phyloP scores from a whole-genome alignment of 75 land plant genomes.

The Gnetum montanum region DNA sequence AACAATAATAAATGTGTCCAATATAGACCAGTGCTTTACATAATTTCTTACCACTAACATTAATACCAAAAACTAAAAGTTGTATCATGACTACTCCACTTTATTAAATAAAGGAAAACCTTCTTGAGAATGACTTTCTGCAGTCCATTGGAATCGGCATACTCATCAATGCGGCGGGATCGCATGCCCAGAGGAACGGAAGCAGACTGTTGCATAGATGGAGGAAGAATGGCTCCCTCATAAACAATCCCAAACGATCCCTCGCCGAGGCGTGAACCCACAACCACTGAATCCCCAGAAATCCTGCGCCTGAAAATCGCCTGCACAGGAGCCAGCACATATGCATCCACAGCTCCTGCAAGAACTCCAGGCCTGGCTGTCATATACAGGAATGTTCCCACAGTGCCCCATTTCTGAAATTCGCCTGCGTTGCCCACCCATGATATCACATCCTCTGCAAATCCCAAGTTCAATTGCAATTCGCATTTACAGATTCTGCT shows the following conservation, averaged over 20 bases:
- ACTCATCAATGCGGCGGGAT: constrained; percentile 42
- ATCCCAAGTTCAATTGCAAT: too few species aligned
- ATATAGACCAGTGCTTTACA: too few species aligned
- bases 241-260: constrained; percentile 97
- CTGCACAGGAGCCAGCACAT: constrained; percentile 82
- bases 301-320: constrained; percentile 49
- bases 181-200: constrained; percentile 15
- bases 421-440: constrained; percentile 5
- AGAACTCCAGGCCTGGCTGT: constrained; percentile 93
- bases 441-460: too few species aligned
- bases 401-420: too few species aligned
- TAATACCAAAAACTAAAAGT: too few species aligned
- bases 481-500: too few species aligned
- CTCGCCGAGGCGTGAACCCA: constrained; percentile 76
- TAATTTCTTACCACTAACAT: too few species aligned
- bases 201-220: constrained; percentile 20
- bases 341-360: constrained; percentile 86
- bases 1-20: too few species aligned
- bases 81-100: too few species aligned
- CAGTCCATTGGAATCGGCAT: constrained; percentile 36
- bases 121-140: constrained; percentile 86
- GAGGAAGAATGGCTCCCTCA: constrained; percentile 73
- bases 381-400: constrained; percentile 74
- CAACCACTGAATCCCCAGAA: constrained; percentile 64
- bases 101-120: constrained; percentile 38